Evolutionary conservation across 2,329 filamentous ascomycete species (phyloP).

Genomic region (Talaromyces piceae): DNA sequence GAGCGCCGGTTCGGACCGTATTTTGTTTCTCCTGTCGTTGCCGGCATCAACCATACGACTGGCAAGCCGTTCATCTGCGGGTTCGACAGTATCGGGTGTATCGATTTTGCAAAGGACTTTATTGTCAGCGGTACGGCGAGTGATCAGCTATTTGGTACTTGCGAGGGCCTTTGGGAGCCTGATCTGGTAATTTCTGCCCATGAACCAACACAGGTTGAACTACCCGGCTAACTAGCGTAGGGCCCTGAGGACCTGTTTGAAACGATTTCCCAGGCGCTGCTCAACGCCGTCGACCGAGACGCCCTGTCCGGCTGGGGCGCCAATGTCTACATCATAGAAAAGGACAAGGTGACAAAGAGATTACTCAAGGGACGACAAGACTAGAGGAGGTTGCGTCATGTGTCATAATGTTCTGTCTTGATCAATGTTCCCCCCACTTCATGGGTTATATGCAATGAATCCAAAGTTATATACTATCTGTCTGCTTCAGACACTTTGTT

Average conservation of each 20-base stretch:
- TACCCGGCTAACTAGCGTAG: conserved; percentile 38
- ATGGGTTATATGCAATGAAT: not conserved
- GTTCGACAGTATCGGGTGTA: conserved; percentile 98
- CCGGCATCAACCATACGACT: conserved; percentile 88
- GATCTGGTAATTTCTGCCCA: conserved; percentile 63
- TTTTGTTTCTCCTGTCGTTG: conserved; percentile 92
- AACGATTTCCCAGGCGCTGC: conserved; percentile 89
- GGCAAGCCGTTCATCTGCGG: conserved; percentile 97
- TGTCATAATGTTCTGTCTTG: not conserved
- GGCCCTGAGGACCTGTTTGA: conserved; percentile 93
- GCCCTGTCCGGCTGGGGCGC: conserved; percentile 96
- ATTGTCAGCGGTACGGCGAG: conserved; percentile 94
- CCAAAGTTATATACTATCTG: not conserved
- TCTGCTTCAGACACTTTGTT: not conserved
- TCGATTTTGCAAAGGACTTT: conserved; percentile 99
- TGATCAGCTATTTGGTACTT: conserved; percentile 98
- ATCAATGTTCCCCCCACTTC: not conserved
- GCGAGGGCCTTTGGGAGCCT: conserved; percentile 95
- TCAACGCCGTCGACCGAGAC: conserved; percentile 95
- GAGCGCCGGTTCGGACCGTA: conserved; percentile 93
- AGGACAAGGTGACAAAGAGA: conserved; percentile 99
- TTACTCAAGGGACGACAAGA: conserved; percentile 97
- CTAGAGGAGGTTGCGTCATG: conserved; percentile 37
- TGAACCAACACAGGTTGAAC: not conserved
- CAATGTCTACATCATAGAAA: conserved; percentile 99